Evolutionary conservation across 2,329 filamentous ascomycete genomes (phyloP).

Genomic region (Colletotrichum tamarilloi): DNA sequence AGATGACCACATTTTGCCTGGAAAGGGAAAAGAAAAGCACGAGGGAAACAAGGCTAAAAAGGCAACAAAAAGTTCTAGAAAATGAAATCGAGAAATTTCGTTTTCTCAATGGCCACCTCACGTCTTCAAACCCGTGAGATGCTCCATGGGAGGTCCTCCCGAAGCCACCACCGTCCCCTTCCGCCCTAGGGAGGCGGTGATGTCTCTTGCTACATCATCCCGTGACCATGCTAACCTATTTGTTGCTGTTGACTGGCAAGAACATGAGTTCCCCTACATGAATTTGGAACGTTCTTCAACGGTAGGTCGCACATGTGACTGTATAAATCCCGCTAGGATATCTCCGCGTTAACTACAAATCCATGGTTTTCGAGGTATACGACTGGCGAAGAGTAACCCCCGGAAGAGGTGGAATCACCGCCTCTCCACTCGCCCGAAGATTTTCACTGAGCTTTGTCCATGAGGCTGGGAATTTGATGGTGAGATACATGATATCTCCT

Average conservation of each 20-base stretch:
- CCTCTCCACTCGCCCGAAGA: slow-evolving; percentile 80
- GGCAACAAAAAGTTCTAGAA: slow-evolving; percentile 20
- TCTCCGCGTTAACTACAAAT: slow-evolving; percentile 83
- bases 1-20: not conserved
- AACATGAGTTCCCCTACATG: not conserved
- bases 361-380: slow-evolving; percentile 92
- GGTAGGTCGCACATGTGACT: slow-evolving; percentile 16
- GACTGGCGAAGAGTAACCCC: slow-evolving; percentile 84
- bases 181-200: slow-evolving; percentile 14
- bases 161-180: slow-evolving; percentile 56
- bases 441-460: slow-evolving; percentile 70
- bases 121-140: slow-evolving; percentile 69
- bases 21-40: slow-evolving; percentile 38
- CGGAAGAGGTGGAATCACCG: slow-evolving; percentile 59
- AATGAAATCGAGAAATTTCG: slow-evolving; percentile 53
- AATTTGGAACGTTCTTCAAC: slow-evolving; percentile 37
- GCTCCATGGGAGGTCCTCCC: slow-evolving; percentile 82
- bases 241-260: not conserved
- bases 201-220: slow-evolving; percentile 19
- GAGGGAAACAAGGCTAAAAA: slow-evolving; percentile 43
- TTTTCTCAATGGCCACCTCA: slow-evolving; percentile 81
- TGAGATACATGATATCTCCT: slow-evolving; percentile 71
- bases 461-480: slow-evolving; percentile 87
- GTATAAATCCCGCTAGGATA: slow-evolving; percentile 76
- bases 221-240: slow-evolving; percentile 25